phyloP scores from a whole-genome alignment of 345 rosid species.

The Lepidium didymum region DNA sequence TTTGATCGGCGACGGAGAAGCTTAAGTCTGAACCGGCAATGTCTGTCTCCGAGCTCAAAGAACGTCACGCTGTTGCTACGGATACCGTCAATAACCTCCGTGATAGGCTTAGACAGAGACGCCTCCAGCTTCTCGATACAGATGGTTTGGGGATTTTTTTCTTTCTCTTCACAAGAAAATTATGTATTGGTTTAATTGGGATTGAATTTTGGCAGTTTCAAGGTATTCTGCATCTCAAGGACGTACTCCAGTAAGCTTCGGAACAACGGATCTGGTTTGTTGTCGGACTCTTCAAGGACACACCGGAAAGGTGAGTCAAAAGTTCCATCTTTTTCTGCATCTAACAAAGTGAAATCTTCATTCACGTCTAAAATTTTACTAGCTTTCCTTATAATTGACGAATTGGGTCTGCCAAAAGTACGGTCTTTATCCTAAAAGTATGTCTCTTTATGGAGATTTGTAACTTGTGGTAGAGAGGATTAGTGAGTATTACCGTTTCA shows the following conservation, averaged over 20 bases:
- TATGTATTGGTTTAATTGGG: not conserved
- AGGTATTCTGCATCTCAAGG: slow-evolving; percentile 61
- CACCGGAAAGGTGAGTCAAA: slow-evolving; percentile 65
- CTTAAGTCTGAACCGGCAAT: slow-evolving; percentile 24
- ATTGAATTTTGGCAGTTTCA: slow-evolving; percentile 47
- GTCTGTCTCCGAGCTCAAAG: slow-evolving; percentile 89
- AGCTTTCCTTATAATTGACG: not conserved
- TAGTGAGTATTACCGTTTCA: not conserved
- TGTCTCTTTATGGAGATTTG: not conserved
- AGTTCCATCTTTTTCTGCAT: not conserved
- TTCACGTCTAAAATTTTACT: not conserved
- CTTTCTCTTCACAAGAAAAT: not conserved
- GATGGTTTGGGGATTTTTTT: slow-evolving; percentile 27
- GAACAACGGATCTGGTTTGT: slow-evolving; percentile 89
- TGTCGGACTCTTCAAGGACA: slow-evolving; percentile 96
- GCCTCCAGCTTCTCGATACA: slow-evolving; percentile 69
- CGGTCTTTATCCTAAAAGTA: not conserved
- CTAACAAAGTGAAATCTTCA: not conserved
- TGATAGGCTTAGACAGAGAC: slow-evolving; percentile 71
- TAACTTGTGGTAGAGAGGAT: not conserved
- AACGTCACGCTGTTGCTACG: slow-evolving; percentile 64
- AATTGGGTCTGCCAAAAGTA: not conserved
- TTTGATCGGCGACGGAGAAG: slow-evolving; percentile 12
- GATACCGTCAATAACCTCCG: slow-evolving; percentile 61
- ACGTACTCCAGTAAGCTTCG: slow-evolving; percentile 60